Evolutionary conservation across 331 rosid species (phyloP).

Genomic region (Prunus yedoensis): DNA sequence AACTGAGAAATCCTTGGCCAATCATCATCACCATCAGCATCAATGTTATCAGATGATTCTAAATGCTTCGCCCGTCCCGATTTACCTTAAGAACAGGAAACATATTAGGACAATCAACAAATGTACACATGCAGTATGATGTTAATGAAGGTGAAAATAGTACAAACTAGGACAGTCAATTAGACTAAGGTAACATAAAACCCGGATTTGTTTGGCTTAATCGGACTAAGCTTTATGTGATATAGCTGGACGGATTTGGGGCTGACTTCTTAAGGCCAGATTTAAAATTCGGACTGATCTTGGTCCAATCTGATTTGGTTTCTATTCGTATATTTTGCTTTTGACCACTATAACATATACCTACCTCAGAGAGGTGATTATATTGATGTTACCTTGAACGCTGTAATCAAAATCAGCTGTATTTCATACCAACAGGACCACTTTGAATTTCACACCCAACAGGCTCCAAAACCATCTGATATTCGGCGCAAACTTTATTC

Average conservation of each 20-base stretch:
- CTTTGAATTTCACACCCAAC: neutral
- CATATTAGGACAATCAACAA: constrained; percentile 3
- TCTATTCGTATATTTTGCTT: too few relatives aligned
- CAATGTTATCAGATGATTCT: constrained; percentile 39
- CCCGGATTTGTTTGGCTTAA: neutral
- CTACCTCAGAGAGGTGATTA: too few relatives aligned
- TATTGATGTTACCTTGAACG: too few relatives aligned
- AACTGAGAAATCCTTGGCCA: constrained; percentile 61
- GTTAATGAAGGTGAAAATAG: neutral
- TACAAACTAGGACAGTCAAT: neutral
- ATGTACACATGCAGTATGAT: constrained; percentile 10
- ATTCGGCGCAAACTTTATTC: too few relatives aligned
- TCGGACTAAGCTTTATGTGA: neutral
- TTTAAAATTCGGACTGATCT: too few relatives aligned
- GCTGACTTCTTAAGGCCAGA: too few relatives aligned
- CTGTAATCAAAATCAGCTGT: neutral
- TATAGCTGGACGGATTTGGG: neutral
- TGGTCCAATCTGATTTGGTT: too few relatives aligned
- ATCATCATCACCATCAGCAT: constrained; percentile 52
- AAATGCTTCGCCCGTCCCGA: constrained; percentile 37
- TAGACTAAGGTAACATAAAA: neutral
- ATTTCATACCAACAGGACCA: neutral
- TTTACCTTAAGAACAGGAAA: constrained; percentile 41
- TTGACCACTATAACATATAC: too few relatives aligned
- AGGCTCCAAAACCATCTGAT: neutral